These are phyloP conservation scores for Medicago ruthenica DNA, from an alignment of 306 rosid species.

Conservation along the genomic window DNA sequence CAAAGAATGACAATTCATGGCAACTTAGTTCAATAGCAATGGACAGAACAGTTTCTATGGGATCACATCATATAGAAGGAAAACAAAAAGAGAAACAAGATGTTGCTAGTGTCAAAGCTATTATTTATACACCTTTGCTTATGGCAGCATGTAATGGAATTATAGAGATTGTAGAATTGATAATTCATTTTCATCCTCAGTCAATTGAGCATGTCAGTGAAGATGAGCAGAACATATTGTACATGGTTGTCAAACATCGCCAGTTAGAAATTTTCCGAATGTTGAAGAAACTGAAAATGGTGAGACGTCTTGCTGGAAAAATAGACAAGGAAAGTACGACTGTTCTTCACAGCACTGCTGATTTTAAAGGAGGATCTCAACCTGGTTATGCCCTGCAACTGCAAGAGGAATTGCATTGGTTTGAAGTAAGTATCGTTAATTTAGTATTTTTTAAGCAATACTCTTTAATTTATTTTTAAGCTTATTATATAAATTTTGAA, in stretches of 20 bases:
- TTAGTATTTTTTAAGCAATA: too few relatives aligned
- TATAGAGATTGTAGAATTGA: conserved; percentile 51
- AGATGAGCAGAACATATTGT: conserved; percentile 48
- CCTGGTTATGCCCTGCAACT: conserved; percentile 54
- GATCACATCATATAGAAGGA: conserved; percentile 1
- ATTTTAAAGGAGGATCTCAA: conserved; percentile 47
- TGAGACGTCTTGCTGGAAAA: conserved; percentile 41
- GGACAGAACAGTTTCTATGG: conserved; percentile 43
- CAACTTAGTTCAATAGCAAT: background rate
- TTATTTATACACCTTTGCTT: conserved; percentile 52
- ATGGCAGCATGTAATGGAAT: conserved; percentile 55
- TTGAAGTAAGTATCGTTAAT: conserved; percentile 40
- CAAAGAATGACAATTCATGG: conserved; percentile 46
- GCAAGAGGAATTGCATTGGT: conserved; percentile 55
- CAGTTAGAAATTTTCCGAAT: conserved; percentile 33
- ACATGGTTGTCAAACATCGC: conserved; percentile 46
- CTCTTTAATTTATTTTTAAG: too few relatives aligned
- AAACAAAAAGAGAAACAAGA: background rate
- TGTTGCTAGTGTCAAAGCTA: background rate
- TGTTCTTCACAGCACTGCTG: conserved; percentile 47
- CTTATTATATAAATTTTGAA: too few relatives aligned
- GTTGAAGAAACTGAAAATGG: conserved; percentile 42
- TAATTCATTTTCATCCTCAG: conserved; percentile 45
- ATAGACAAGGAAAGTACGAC: conserved; percentile 45
- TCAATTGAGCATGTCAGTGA: conserved; percentile 50